A percentile compares a stretch with the other conserved stretches of the same genome.
Conservation (phyloP, 148 eudicot genomes). For the Rhododendron simsii region DNA sequence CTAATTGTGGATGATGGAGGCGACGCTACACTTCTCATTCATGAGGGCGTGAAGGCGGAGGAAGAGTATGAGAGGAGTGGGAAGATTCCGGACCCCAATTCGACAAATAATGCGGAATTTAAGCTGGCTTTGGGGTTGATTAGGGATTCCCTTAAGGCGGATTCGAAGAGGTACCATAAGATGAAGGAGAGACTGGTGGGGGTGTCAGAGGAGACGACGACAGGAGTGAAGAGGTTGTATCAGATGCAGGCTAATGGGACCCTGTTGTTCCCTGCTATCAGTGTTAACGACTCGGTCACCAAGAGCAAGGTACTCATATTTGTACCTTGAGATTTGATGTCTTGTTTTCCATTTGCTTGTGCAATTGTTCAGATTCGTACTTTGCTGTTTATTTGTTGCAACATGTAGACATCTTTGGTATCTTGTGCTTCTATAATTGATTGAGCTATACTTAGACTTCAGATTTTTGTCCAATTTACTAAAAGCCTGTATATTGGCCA, state of each 20-base stretch:
- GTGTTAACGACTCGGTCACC: conserved; percentile 93
- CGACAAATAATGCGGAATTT: conserved; percentile 80
- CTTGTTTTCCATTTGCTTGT: too few species aligned
- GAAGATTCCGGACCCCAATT: conserved; percentile 64
- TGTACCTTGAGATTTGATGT: too few species aligned
- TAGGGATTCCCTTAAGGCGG: conserved; percentile 61
- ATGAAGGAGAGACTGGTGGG: conserved; percentile 81
- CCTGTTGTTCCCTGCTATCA: conserved; percentile 87
- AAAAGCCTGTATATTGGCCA: too few species aligned
- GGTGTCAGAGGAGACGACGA: conserved; percentile 96
- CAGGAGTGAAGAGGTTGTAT: conserved; percentile 95
- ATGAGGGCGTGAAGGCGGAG: conserved; percentile 94
- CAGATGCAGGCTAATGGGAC: conserved; percentile 80
- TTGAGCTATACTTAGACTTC: too few species aligned
- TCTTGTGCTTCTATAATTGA: too few species aligned
- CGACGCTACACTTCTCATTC: conserved; percentile 82
- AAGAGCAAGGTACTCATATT: conserved; percentile 78
- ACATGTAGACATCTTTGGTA: too few species aligned
- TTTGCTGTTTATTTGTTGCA: too few species aligned
- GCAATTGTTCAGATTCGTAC: too few species aligned
- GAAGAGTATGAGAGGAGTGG: conserved; percentile 67
- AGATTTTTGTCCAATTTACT: too few species aligned
- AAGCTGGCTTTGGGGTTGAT: conserved; percentile 72
- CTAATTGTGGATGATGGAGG: conserved; percentile 93
- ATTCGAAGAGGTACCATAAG: conserved; percentile 81